Conservation (phyloP, 331 rosid species). For the Quercus tomentella region DNA sequence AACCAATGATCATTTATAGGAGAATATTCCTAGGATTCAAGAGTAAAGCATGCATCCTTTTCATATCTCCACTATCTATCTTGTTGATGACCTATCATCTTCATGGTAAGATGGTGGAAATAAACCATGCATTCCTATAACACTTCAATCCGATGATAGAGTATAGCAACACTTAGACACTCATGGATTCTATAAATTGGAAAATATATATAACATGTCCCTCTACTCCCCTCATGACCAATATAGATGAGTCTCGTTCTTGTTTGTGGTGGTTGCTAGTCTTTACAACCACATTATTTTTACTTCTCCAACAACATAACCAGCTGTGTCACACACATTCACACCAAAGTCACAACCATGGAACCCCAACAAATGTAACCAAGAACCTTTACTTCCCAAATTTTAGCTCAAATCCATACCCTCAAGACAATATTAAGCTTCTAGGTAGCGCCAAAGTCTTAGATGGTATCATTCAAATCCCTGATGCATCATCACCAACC, state of each 20-base stretch:
- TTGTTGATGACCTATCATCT: too few relatives aligned
- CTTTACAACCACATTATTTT: neutral
- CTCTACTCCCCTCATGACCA: neutral
- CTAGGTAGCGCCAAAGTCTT: neutral
- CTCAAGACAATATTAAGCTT: neutral
- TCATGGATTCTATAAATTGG: neutral
- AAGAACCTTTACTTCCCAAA: conserved; percentile 2
- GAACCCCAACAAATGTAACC: neutral
- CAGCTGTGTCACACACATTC: neutral
- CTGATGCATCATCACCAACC: conserved; percentile 2
- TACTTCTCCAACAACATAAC: neutral
- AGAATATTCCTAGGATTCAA: neutral
- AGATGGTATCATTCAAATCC: conserved; percentile 1
- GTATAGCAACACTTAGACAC: too few relatives aligned
- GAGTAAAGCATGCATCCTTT: neutral
- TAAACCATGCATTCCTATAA: too few relatives aligned
- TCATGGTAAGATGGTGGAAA: neutral
- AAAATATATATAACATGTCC: too few relatives aligned
- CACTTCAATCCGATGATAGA: too few relatives aligned
- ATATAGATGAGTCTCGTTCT: neutral
- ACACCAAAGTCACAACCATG: neutral
- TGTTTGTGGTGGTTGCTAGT: neutral
- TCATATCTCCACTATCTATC: neutral
- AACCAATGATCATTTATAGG: neutral
- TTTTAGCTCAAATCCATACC: neutral